Evolutionary conservation across 495 filamentous ascomycete genomes (phyloP).

Genomic region (Delitschia confertaspora): DNA sequence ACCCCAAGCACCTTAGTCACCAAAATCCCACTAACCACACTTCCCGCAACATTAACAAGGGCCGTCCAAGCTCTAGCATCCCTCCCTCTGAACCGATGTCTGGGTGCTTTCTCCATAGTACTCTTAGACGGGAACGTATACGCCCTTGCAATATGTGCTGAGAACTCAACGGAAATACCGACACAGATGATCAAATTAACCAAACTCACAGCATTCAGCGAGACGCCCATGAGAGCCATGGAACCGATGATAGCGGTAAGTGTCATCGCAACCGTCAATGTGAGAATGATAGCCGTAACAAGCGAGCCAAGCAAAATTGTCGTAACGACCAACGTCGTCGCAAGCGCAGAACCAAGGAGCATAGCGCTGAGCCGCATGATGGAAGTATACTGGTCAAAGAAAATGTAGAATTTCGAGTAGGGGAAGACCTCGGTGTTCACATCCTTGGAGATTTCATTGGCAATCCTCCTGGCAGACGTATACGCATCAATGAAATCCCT

Average conservation of each 20-base stretch:
- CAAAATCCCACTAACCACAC: conserved; percentile 92
- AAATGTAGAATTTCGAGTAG: conserved; percentile 94
- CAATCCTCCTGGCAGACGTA: conserved; percentile 81
- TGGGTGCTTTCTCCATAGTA: conserved; percentile 65
- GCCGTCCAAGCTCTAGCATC: conserved; percentile 87
- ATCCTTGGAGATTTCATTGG: conserved; percentile 55
- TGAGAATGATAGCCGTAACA: conserved; percentile 71
- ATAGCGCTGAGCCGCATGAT: conserved; percentile 71
- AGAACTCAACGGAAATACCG: conserved; percentile 93
- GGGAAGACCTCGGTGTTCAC: conserved; percentile 79
- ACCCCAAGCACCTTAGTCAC: conserved; percentile 92
- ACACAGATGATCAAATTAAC: conserved; percentile 96
- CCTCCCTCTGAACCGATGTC: conserved; percentile 56
- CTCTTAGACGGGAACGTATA: conserved; percentile 82
- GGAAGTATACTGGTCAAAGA: conserved; percentile 91
- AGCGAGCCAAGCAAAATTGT: conserved; percentile 74
- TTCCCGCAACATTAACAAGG: conserved; percentile 84
- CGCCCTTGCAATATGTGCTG: conserved; percentile 89
- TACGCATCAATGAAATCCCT: conserved; percentile 91
- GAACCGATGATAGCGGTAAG: conserved; percentile 89
- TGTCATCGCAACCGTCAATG: conserved; percentile 80
- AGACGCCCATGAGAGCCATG: conserved; percentile 82
- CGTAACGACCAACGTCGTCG: conserved; percentile 70
- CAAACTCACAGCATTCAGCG: conserved; percentile 92
- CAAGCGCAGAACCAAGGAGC: conserved; percentile 72